phyloP scores from a whole-genome alignment of 257 asterid species.

The Penstemon newberryi region DNA sequence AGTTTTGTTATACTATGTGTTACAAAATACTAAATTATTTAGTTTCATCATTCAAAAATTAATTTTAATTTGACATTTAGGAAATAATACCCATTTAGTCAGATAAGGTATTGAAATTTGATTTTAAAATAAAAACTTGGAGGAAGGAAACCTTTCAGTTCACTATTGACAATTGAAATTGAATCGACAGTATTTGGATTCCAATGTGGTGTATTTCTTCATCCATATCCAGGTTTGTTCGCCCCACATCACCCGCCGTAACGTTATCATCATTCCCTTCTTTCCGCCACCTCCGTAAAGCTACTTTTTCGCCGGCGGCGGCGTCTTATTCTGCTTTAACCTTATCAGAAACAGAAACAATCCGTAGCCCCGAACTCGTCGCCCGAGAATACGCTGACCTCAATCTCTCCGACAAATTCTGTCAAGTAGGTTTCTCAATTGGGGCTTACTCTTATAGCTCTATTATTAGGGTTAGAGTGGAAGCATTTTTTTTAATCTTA shows the following conservation, averaged over 20 bases:
- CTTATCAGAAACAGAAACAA: conserved; percentile 31
- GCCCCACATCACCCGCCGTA: conserved; percentile 32
- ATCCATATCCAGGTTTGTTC: conserved; percentile 37
- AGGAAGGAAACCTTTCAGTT: no score
- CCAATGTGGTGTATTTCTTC: conserved; percentile 38
- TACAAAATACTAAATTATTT: no score
- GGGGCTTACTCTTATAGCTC: background rate
- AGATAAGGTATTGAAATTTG: no score
- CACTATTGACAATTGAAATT: no score
- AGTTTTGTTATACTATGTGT: no score
- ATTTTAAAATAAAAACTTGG: no score
- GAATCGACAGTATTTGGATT: background rate
- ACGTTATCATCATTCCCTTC: conserved; percentile 23
- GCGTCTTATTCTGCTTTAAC: conserved; percentile 23
- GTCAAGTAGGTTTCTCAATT: conserved; percentile 37
- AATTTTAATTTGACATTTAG: no score
- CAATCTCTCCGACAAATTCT: conserved; percentile 61
- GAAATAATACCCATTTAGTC: no score
- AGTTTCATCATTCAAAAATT: no score
- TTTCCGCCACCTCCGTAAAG: conserved; percentile 18
- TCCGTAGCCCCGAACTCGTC: conserved; percentile 60
- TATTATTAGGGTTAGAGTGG: conserved; percentile 4
- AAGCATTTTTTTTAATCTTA: background rate
- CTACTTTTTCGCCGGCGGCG: conserved; percentile 29
- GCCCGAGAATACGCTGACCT: conserved; percentile 86